Evolutionary conservation across 495 filamentous ascomycete genomes (phyloP), one percentile per base, ranked within the genome.

Genomic region (Aspergillus cristatus): DNA sequence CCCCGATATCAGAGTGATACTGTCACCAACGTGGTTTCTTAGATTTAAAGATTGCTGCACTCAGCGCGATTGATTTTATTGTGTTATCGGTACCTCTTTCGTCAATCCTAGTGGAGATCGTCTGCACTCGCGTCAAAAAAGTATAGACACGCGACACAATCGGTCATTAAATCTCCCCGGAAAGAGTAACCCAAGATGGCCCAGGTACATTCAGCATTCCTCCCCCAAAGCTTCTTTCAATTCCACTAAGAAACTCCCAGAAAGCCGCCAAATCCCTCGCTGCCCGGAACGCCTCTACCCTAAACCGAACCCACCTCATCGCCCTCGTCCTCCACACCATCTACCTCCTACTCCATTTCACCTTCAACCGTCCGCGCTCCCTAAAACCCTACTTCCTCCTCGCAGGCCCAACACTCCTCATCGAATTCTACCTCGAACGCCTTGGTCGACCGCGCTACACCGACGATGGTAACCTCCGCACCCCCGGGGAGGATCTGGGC

Each of bases 191-290:
- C n/a, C n/a, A n/a, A n/a, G n/a, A n/a, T 64, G 60, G 60, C 60
- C 3, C 56, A 64, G 47, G 60, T 64, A 41, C 48, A 47, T 40
- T 17, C 34, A 15, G 28, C 16, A 18, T 22, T 10, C 11, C 15
- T n/a, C n/a, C 18, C 25, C 18, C 10, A 6, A 20, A 41, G 5
- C 18, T 5, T 34, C 14, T 28, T 17, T 30, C 22, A 12, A 24
- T 36, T 24, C 20, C 6, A 22, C 20, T 53, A 45, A 37, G 39
- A 47, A 32, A 51, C 42, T 36, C 0, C 12, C 68, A 97, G 74
- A 98, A 95, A 84, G 88, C 93, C 43, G 78, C 82, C 55, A 98
- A 98, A 70, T 79, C 86, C 46, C 78, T 86, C 34, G 93, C 91
- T 7, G 77, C 81, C 34, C 74, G 81, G 65, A 98, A 98, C 62